phyloP scores from a whole-genome alignment of 768 basidiomycete genomes.

The Mrakia blollopis region DNA sequence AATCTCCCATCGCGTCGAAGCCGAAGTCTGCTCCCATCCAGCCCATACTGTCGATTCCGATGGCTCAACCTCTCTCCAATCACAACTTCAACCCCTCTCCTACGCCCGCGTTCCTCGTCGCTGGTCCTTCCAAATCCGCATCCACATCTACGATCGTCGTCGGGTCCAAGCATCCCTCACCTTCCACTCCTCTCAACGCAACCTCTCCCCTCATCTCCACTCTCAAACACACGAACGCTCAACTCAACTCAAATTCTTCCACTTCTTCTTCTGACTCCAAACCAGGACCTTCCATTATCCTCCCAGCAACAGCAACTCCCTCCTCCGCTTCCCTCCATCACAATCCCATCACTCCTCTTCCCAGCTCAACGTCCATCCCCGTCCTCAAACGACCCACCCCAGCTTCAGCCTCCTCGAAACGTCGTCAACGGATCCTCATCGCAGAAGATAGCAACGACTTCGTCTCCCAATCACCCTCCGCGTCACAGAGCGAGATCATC shows the following conservation, averaged over 20 bases:
- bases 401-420: not conserved
- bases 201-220: not conserved
- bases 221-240: not conserved
- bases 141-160: too few relatives aligned
- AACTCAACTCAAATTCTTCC: too few relatives aligned
- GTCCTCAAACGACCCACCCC: not conserved
- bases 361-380: not conserved
- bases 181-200: not conserved
- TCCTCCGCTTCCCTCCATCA: not conserved
- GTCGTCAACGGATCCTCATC: not conserved
- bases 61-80: too few relatives aligned
- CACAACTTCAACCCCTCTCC: too few relatives aligned
- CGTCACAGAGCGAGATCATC: not conserved
- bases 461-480: not conserved
- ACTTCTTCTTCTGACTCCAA: too few relatives aligned
- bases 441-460: not conserved
- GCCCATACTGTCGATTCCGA: too few relatives aligned
- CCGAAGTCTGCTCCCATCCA: too few relatives aligned
- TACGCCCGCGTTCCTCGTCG: too few relatives aligned
- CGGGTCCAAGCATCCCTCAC: not conserved
- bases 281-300: too few relatives aligned
- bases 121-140: too few relatives aligned
- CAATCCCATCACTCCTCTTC: not conserved
- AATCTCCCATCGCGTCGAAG: too few relatives aligned
- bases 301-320: not conserved